Base-by-base conservation (phyloP, 495 filamentous ascomycete species). In the Parathielavia hyrcaniae region DNA sequence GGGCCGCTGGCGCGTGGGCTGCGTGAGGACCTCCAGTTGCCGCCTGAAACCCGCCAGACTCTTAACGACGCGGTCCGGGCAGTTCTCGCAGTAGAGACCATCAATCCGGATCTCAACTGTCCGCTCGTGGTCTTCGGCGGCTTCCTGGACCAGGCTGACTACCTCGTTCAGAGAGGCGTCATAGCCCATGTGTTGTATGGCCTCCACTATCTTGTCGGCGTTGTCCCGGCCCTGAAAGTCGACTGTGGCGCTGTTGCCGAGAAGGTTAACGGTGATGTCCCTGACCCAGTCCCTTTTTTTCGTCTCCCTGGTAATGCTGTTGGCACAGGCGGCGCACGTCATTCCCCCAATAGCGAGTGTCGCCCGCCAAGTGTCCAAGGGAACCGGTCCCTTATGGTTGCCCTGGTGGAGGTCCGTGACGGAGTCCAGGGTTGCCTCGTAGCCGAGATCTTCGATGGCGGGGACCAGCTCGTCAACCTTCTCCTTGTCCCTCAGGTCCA, bases 61-160 rank as follows among this genome's bases (percentile, higher is more conserved):
- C 55, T 68, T 69, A 1, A 77, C 60, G 16, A 95, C 76, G 34
- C 82, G 79, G 10, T 73, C 70, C 2, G 91, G 86, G 64, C 93
- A 97, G 67, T 91, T 86, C 39, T 83, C 78, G 72, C 92, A 97
- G 71, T 86, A 92, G 81, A 97, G 90, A 41, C 93, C 92, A 41
- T 88, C 81, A 41, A 97, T 79, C 35, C 62, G 76, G 59, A 96
- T 84, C 49, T 77, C 71, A 9, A 91, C 76, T 5, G 81, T 82
- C 55, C 91, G 76, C 22, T 78, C 68, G 16, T 67, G 66, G 14
- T 61, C 55, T 30, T 53, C 60, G 9, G 55, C 35, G 46, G 64
- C 51, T 34, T 70, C 61, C 36, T 59, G 53, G 38, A 45, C 34
- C 22, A 69, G 56, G 49, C 61, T 65, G 23, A 61, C 63, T 9